These are phyloP conservation scores for Candida boidinii DNA, from an alignment of 805 yeast species.

Conservation along the genomic window DNA sequence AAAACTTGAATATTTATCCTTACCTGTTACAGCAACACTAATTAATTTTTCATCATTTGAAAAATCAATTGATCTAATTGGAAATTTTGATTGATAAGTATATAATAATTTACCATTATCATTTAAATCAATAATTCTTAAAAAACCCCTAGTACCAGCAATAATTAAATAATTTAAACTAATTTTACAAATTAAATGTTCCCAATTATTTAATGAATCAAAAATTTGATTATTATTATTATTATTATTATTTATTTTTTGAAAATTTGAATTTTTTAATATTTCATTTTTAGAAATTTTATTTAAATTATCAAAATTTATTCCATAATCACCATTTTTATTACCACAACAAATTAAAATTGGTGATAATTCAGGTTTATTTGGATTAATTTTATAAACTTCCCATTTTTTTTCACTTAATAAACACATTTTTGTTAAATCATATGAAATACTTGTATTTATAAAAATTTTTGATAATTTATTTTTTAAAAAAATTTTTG, in stretches of 20 bases:
- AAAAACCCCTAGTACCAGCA: constrained; percentile 64
- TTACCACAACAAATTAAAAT: constrained; percentile 57
- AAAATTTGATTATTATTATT: constrained; percentile 19
- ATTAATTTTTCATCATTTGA: constrained; percentile 55
- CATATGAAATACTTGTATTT: constrained; percentile 55
- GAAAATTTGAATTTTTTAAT: constrained; percentile 19
- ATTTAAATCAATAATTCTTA: constrained; percentile 55
- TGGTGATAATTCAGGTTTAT: constrained; percentile 40
- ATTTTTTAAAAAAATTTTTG: constrained; percentile 37
- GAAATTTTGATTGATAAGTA: constrained; percentile 61
- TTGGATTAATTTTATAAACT: constrained; percentile 46
- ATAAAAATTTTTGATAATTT: constrained; percentile 35
- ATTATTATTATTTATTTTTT: too few species aligned
- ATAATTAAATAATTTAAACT: constrained; percentile 54
- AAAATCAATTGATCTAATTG: constrained; percentile 71
- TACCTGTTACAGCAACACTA: constrained; percentile 79
- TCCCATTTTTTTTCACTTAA: constrained; percentile 68
- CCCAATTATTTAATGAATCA: constrained; percentile 42
- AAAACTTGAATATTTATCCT: constrained; percentile 55
- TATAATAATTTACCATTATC: constrained; percentile 56
- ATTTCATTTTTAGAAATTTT: constrained; percentile 14
- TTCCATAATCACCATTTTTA: constrained; percentile 61
- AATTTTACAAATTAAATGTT: constrained; percentile 49
- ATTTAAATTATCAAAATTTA: constrained; percentile 30
- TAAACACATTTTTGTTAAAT: constrained; percentile 55